Evolutionary conservation across 169 alveolate genomes (phyloP), one percentile per base, ranked within the genome.

Genomic region (Cardiosporidium cionae): DNA sequence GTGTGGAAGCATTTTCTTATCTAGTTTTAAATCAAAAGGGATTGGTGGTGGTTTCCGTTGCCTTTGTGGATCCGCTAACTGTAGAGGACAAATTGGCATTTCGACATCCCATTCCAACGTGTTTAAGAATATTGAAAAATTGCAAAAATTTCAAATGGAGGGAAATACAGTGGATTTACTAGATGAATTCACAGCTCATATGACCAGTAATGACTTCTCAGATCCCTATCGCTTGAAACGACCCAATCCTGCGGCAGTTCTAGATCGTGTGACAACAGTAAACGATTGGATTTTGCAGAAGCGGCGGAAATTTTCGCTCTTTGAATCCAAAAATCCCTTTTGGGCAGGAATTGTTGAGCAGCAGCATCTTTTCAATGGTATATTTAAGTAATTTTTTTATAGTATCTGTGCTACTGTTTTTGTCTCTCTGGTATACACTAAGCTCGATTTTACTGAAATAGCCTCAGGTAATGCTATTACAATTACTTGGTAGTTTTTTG

Each of bases 1-100:
- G n/a, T n/a, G n/a, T n/a, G 99, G 95, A 85, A 91, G 95, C 0
- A 91, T 98, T 4, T 97, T 93, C 90, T 97, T 95, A 83, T 96
- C 95, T 77, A 89, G 93, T n/a, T 70, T 70, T 29, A 52, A 53
- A n/a, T 63, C 66, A 5, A 37, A 52, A 7, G 76, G 76, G 62
- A 33, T 70, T 22, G 76, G 76, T 16, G 66, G 34, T 2, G 76
- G 76, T 27, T 70, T 70, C 69, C 7, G 34, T 68, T 70, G 76
- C 71, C 52, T 70, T 68, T 70, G 76, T 34, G 76, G 76, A 27
- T 35, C 66, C 52, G 34, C 37, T 63, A 36, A 52, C 35, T 70
- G 76, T 68, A 65, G 76, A 2, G 67, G 67, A 53, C 71, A 63
- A 4, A 52, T 70, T 34, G 76, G 76, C 52, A n/a, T 44, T 44